Conservation (phyloP, 2,329 filamentous ascomycete species). For the Neospermospora avenae region DNA sequence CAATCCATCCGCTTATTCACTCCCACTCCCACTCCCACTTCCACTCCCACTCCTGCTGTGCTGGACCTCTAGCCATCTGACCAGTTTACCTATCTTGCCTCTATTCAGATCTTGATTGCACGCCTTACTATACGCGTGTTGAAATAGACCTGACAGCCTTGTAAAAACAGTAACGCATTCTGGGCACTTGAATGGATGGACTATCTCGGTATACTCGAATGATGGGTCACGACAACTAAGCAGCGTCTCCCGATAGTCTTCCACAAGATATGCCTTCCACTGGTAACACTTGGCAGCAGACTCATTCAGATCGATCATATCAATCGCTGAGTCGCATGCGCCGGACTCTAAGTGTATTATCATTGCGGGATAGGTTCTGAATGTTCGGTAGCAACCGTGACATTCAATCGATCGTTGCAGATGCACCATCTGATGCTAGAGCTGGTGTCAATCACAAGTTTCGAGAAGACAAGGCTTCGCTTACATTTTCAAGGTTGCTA, state of each 20-base stretch:
- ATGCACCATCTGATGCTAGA: slow-evolving; percentile 10
- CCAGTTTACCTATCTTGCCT: no score
- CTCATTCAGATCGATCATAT: slow-evolving; percentile 12
- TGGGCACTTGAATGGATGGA: slow-evolving; percentile 8
- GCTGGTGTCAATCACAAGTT: background rate
- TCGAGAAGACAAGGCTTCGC: background rate
- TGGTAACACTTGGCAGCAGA: slow-evolving; percentile 9
- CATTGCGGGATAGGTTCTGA: slow-evolving; percentile 3
- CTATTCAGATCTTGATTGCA: no score
- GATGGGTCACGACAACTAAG: slow-evolving; percentile 7
- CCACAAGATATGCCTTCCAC: slow-evolving; percentile 11
- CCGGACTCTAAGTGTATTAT: slow-evolving; percentile 9
- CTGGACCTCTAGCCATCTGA: no score
- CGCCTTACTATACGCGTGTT: no score
- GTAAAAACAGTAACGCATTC: slow-evolving; percentile 8
- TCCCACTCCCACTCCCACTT: no score
- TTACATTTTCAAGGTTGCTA: slow-evolving; percentile 9
- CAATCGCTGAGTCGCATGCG: slow-evolving; percentile 2
- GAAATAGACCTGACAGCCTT: background rate
- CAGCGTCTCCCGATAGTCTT: slow-evolving; percentile 8
- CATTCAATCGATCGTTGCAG: slow-evolving; percentile 10
- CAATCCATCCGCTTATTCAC: no score
- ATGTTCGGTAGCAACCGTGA: slow-evolving; percentile 4
- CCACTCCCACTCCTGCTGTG: no score
- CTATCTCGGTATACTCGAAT: slow-evolving; percentile 5